phyloP scores from a whole-genome alignment of 2,329 filamentous ascomycete genomes.

The Colletotrichum shisoi region DNA sequence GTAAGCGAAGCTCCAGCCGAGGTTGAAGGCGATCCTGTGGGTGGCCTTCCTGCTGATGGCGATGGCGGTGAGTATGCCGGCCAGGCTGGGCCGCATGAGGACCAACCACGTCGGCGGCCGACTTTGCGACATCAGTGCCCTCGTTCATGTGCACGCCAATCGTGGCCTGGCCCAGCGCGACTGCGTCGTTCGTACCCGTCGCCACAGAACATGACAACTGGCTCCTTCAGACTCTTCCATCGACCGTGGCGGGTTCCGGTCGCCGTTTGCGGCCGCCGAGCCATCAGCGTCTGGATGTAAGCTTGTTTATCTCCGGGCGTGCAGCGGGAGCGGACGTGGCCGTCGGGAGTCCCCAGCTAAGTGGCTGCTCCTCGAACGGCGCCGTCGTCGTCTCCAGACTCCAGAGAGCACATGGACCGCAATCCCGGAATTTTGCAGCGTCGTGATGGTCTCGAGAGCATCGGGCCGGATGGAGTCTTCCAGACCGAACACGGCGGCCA shows the following conservation, averaged over 20 bases:
- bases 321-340: conserved; percentile 53
- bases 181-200: conserved; percentile 84
- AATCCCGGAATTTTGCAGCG: conserved; percentile 52
- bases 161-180: conserved; percentile 73
- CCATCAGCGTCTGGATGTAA: conserved; percentile 54
- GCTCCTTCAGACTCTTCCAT: conserved; percentile 38
- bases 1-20: conserved; percentile 74
- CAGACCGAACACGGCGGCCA: conserved; percentile 57
- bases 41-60: conserved; percentile 58
- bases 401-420: conserved; percentile 60
- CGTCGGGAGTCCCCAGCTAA: conserved; percentile 51
- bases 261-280: background rate
- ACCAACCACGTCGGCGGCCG: conserved; percentile 76
- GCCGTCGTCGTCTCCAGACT: conserved; percentile 63
- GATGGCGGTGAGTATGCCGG: conserved; percentile 66
- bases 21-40: conserved; percentile 70
- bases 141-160: conserved; percentile 74
- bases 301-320: conserved; percentile 57
- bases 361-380: conserved; percentile 54
- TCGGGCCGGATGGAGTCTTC: conserved; percentile 57
- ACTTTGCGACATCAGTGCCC: conserved; percentile 69
- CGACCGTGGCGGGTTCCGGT: background rate
- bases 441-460: conserved; percentile 47
- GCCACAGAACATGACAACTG: conserved; percentile 72
- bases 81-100: conserved; percentile 65